Base-by-base conservation (phyloP, 371 early-diverging fungal genomes). In the Mucor circinelloides region DNA sequence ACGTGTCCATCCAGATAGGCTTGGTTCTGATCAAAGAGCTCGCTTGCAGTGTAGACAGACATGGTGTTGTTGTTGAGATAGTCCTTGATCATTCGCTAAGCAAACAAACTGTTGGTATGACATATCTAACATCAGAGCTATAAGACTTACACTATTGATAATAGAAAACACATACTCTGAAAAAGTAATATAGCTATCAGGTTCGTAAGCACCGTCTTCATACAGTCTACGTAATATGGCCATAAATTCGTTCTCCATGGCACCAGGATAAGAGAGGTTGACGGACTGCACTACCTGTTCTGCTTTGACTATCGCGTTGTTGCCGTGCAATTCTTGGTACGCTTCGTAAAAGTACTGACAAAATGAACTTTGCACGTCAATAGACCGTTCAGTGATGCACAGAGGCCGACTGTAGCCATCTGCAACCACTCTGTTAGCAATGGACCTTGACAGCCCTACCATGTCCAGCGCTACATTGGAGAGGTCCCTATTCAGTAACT, bases 161-260 rank as follows among this genome's bases (percentile, higher is more conserved):
- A 68, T 68, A 6, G 58, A 52, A 58, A 72, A 78, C 2, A 75
- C 67, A 34, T 66, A 58, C 30, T 78, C 75, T 3, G 78, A 78
- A 58, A 78, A 72, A 0, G 78, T 72, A 23, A 78, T 60, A 40
- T 50, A 72, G 10, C 72, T 65, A 31, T 78, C 78, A 17, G 72
- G 70, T 10, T 52, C 27, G 34, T 78, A 78, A 2, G 52, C 23
- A 3, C 46, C 54, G 15, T 68, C 13, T 8, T 57, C 46, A 15
- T 57, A 38, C 23, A 78, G 38, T 6, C 48, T 57, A 3, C 9
- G 55, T 15, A 70, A 5, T 0, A 75, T 60, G 6, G 25, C 15
- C 25, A 52, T 44, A 34, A 78, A 64, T 23, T 72, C 69, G 7
- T 46, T 63, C 13, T 72, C 66, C 75, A 78, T 72, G 0, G 68